These are phyloP conservation scores for Phenoliferia sp. DNA, from an alignment of 1,284 basidiomycete species.

Conservation along the genomic window DNA sequence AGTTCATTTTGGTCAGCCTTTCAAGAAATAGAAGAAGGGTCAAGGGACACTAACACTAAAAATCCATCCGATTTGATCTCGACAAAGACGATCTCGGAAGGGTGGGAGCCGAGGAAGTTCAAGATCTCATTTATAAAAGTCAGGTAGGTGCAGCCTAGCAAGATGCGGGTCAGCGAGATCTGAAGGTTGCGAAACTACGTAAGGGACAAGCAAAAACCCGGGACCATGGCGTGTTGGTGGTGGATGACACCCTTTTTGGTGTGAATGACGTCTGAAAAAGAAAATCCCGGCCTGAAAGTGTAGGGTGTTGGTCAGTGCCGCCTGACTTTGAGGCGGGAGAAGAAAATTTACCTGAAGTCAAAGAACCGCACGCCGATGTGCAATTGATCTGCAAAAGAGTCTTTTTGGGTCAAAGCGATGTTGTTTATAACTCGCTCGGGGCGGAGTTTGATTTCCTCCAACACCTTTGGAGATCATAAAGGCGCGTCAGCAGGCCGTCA, in stretches of 20 bases:
- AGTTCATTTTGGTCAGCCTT: not conserved
- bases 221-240: slow-evolving; percentile 22
- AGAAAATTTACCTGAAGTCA: slow-evolving; percentile 8
- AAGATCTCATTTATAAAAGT: slow-evolving; percentile 12
- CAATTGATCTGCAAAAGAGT: slow-evolving; percentile 6
- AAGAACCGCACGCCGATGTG: slow-evolving; percentile 20
- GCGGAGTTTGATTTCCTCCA: not conserved
- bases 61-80: slow-evolving; percentile 24
- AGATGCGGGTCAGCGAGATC: too few species aligned
- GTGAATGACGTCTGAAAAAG: slow-evolving; percentile 15
- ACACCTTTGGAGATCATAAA: not conserved
- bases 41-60: not conserved
- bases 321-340: not conserved
- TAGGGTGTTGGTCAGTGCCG: not conserved
- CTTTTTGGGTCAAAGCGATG: slow-evolving; percentile 22
- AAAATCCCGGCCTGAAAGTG: slow-evolving; percentile 4
- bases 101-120: slow-evolving; percentile 12
- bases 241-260: slow-evolving; percentile 5
- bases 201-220: not conserved
- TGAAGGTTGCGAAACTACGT: not conserved
- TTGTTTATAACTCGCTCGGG: slow-evolving; percentile 3
- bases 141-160: slow-evolving; percentile 5
- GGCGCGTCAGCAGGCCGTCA: not conserved
- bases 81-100: slow-evolving; percentile 17
- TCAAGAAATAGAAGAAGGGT: not conserved